These are phyloP conservation scores for Trichoderma brevicompactum DNA, from an alignment of 2,329 filamentous ascomycete genomes.

Conservation along the genomic window DNA sequence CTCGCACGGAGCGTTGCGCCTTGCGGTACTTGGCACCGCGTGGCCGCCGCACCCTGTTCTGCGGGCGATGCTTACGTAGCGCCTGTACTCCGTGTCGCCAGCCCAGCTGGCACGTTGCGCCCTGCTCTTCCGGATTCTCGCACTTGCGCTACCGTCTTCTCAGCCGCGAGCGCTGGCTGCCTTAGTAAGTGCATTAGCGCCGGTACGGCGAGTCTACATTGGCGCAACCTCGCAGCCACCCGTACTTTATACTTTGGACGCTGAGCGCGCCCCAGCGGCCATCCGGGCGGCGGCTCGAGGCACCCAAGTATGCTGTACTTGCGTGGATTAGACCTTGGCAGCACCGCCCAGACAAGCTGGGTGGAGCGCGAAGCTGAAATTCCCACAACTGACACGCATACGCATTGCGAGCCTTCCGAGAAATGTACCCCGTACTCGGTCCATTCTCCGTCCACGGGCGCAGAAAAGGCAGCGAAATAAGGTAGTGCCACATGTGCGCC, in stretches of 20 bases:
- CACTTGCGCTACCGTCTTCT: constrained; percentile 13
- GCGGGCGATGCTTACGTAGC: neutral
- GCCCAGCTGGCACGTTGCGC: neutral
- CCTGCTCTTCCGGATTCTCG: constrained; percentile 19
- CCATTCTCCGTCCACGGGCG: neutral
- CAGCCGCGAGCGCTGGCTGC: constrained; percentile 16
- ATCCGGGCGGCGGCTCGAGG: too few relatives aligned
- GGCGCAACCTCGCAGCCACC: neutral
- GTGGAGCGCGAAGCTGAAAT: constrained; percentile 6
- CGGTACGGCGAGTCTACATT: constrained; percentile 13
- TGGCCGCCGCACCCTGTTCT: neutral
- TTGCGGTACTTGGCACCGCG: neutral
- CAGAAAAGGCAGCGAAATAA: neutral
- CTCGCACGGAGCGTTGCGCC: neutral
- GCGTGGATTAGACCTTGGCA: constrained; percentile 9
- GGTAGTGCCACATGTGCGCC: neutral
- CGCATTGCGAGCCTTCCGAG: constrained; percentile 21
- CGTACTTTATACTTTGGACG: constrained; percentile 4
- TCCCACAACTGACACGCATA: constrained; percentile 25
- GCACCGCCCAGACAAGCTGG: constrained; percentile 6
- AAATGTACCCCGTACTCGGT: neutral
- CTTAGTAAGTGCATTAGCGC: constrained; percentile 5
- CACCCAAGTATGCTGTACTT: neutral
- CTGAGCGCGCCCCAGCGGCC: neutral
- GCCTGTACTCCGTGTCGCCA: neutral